These are phyloP conservation scores for Diaporthe amygdali DNA, from an alignment of 2,329 filamentous ascomycete species.

Conservation along the genomic window DNA sequence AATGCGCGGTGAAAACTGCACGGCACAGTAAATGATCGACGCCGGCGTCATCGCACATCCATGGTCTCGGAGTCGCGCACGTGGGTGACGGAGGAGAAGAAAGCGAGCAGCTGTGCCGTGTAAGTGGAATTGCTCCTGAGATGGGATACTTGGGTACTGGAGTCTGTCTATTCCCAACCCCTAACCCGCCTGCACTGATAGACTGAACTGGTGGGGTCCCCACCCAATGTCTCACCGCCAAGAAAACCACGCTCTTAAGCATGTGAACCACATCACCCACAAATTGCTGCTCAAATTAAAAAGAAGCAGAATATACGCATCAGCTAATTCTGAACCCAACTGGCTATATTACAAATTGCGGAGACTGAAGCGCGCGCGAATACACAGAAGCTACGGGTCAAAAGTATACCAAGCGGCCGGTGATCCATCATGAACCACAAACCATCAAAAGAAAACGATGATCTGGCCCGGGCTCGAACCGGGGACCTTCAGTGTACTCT, in stretches of 20 bases:
- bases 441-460: background rate
- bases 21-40: background rate
- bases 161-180: too few relatives aligned
- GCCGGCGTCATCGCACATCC: background rate
- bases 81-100: background rate
- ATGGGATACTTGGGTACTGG: too few relatives aligned
- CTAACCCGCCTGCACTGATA: background rate
- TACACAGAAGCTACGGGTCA: background rate
- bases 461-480: slow-evolving; percentile 33
- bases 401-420: background rate
- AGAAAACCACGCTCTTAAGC: background rate
- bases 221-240: background rate
- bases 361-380: too few relatives aligned
- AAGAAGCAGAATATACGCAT: too few relatives aligned
- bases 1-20: background rate
- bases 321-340: too few relatives aligned
- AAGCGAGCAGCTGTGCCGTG: background rate
- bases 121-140: too few relatives aligned
- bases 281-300: too few relatives aligned
- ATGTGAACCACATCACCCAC: background rate
- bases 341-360: too few relatives aligned
- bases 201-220: background rate
- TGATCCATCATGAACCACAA: background rate
- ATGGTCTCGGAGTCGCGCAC: background rate
- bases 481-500: slow-evolving; percentile 36